Conservation (phyloP, 2,329 filamentous ascomycete genomes). For the Penicillium sp. region DNA sequence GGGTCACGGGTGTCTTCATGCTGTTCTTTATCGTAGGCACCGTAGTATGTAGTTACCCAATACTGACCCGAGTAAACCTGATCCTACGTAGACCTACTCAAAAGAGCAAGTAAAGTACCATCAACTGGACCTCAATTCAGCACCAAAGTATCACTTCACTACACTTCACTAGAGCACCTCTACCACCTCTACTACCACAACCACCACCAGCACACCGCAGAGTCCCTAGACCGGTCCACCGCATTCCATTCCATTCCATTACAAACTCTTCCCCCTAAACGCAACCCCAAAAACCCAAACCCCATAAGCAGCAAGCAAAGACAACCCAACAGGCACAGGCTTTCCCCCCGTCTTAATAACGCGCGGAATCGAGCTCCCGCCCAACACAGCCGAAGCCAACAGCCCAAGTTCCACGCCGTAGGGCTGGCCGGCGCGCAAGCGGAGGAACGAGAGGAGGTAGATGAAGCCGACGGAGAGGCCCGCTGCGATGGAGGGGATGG, state of each 20-base stretch:
- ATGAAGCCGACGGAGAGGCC: constrained; percentile 76
- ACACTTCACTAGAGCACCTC: too few relatives aligned
- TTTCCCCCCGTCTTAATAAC: constrained; percentile 74
- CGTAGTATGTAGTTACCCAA: too few relatives aligned
- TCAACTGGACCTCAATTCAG: too few relatives aligned
- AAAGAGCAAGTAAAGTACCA: too few relatives aligned
- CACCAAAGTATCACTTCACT: too few relatives aligned
- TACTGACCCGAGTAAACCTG: too few relatives aligned
- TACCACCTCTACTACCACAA: too few relatives aligned
- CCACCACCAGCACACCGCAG: too few relatives aligned
- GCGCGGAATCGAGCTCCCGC: constrained; percentile 77
- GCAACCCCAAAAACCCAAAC: constrained; percentile 74
- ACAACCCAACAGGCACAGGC: constrained; percentile 76
- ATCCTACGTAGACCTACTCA: too few relatives aligned
- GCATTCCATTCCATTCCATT: too few relatives aligned
- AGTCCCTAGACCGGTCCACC: too few relatives aligned
- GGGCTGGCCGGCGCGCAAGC: constrained; percentile 67
- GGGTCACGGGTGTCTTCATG: background rate
- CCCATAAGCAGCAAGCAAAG: constrained; percentile 73
- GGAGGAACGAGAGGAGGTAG: constrained; percentile 76
- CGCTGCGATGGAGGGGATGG: constrained; percentile 79
- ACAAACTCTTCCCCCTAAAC: constrained; percentile 41
- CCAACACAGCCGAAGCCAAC: constrained; percentile 79
- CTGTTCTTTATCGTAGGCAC: background rate
- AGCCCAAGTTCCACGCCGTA: constrained; percentile 89